Evolutionary conservation across 495 filamentous ascomycete species (phyloP).

Genomic region (Talaromyces borbonicus): DNA sequence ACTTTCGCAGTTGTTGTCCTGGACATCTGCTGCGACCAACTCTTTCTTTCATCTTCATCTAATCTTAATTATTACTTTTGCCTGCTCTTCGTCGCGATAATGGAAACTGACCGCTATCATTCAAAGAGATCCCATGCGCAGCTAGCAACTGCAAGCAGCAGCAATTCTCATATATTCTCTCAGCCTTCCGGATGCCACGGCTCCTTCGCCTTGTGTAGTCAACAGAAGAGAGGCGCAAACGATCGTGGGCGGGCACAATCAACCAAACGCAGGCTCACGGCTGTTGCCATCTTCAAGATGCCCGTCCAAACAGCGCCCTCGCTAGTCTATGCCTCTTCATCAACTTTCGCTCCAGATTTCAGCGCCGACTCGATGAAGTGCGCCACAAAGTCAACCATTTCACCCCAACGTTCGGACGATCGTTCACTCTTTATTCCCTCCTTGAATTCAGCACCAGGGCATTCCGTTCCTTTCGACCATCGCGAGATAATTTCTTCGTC

Average conservation of each 20-base stretch:
- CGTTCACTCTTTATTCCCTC: background rate
- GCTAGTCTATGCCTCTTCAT: slow-evolving; percentile 51
- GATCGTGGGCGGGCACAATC: slow-evolving; percentile 17
- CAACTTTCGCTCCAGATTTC: slow-evolving; percentile 32
- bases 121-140: slow-evolving; percentile 35
- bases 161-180: slow-evolving; percentile 12
- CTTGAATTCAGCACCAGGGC: slow-evolving; percentile 19
- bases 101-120: slow-evolving; percentile 24
- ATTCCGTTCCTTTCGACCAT: slow-evolving; percentile 25
- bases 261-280: slow-evolving; percentile 20
- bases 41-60: slow-evolving; percentile 11
- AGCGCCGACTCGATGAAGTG: background rate
- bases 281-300: slow-evolving; percentile 22
- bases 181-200: slow-evolving; percentile 16
- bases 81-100: background rate
- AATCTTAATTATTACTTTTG: background rate
- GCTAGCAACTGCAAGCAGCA: slow-evolving; percentile 32
- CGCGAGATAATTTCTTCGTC: slow-evolving; percentile 53
- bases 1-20: background rate
- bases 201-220: slow-evolving; percentile 12
- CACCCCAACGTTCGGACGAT: background rate
- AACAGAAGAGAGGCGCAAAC: slow-evolving; percentile 11
- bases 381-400: background rate
- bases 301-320: slow-evolving; percentile 38
- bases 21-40: background rate